Evolutionary conservation across 192 early-diverging fungal species (phyloP).

Genomic region (Gryganskiella cystojenkinii): DNA sequence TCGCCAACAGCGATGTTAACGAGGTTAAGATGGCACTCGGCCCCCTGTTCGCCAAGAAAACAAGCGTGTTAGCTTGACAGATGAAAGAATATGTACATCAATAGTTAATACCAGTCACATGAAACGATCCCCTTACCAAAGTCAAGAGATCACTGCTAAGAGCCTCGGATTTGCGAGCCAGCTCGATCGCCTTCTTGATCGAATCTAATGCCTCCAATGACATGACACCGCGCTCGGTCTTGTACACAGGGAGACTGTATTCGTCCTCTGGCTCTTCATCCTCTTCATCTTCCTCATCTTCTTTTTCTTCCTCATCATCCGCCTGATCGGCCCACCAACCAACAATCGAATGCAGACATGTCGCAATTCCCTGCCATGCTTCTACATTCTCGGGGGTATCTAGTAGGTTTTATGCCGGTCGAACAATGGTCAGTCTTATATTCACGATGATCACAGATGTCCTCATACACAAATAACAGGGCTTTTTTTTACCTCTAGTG

Average conservation of each 20-base stretch:
- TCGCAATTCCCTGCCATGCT: slow-evolving; percentile 48
- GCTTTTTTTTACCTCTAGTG: slow-evolving; percentile 15
- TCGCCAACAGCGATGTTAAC: slow-evolving; percentile 52
- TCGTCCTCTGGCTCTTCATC: slow-evolving; percentile 47
- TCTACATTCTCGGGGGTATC: slow-evolving; percentile 39
- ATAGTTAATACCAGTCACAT: neutral
- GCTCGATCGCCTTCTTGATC: slow-evolving; percentile 38
- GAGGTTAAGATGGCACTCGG: slow-evolving; percentile 47
- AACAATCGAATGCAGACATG: slow-evolving; percentile 52
- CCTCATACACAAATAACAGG: too few species aligned
- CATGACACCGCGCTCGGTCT: slow-evolving; percentile 37
- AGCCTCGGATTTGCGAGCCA: slow-evolving; percentile 23
- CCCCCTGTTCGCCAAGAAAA: slow-evolving; percentile 12
- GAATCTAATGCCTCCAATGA: slow-evolving; percentile 41
- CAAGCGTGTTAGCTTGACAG: neutral
- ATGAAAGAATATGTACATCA: neutral
- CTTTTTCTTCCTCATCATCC: slow-evolving; percentile 36
- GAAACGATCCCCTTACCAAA: slow-evolving; percentile 23
- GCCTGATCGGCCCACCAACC: slow-evolving; percentile 53
- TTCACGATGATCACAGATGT: too few species aligned
- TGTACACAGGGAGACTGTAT: slow-evolving; percentile 42
- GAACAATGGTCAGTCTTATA: neutral
- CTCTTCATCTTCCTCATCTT: slow-evolving; percentile 27
- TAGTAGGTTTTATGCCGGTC: neutral
- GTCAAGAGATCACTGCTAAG: slow-evolving; percentile 45